Conservation (phyloP, 2,329 filamentous ascomycete genomes). For the Acarospora socialis region DNA sequence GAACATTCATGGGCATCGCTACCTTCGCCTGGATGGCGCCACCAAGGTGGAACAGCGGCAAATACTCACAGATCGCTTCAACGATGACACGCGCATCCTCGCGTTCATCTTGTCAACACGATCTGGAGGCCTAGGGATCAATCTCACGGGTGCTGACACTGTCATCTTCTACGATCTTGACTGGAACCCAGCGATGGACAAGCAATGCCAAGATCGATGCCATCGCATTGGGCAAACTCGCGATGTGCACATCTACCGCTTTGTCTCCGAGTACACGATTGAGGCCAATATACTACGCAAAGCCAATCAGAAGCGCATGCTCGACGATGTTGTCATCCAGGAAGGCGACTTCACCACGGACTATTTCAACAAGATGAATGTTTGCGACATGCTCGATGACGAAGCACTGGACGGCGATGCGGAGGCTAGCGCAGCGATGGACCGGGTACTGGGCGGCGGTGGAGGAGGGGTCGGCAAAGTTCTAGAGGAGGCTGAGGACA, state of each 20-base stretch:
- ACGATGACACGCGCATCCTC: constrained; percentile 79
- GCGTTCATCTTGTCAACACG: constrained; percentile 92
- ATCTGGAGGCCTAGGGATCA: constrained; percentile 89
- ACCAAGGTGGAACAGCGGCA: constrained; percentile 94
- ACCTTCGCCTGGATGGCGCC: constrained; percentile 87
- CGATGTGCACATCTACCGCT: constrained; percentile 93
- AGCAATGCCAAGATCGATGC: constrained; percentile 93
- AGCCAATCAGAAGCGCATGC: constrained; percentile 91
- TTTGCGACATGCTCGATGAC: constrained; percentile 49
- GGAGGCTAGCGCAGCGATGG: constrained; percentile 69
- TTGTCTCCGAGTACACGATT: constrained; percentile 86
- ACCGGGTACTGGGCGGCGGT: constrained; percentile 58
- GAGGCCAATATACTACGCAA: constrained; percentile 96
- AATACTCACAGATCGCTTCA: constrained; percentile 91
- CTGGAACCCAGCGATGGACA: constrained; percentile 99
- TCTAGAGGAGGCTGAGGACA: constrained; percentile 81
- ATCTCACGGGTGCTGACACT: constrained; percentile 88
- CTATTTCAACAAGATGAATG: constrained; percentile 67
- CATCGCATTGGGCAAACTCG: constrained; percentile 96
- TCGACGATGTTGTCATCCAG: constrained; percentile 96
- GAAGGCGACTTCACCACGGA: constrained; percentile 97
- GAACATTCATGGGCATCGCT: constrained; percentile 95
- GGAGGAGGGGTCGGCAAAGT: constrained; percentile 54
- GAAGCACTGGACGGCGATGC: constrained; percentile 45
- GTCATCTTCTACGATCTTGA: constrained; percentile 99